Conservation (phyloP, 306 rosid genomes). For the Spatholobus suberectus region DNA sequence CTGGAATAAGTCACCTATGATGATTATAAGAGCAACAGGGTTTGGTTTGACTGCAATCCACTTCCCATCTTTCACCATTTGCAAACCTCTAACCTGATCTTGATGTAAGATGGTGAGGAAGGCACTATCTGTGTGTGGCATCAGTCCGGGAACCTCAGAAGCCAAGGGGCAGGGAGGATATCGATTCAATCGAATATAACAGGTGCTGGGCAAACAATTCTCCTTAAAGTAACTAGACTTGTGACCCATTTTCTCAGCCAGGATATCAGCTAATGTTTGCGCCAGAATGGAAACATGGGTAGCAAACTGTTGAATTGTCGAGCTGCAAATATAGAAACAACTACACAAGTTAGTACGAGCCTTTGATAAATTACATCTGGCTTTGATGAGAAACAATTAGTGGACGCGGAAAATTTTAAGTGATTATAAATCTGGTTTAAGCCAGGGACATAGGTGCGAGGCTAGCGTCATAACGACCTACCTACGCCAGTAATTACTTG, state of each 20-base stretch:
- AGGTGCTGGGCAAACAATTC: background rate
- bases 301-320: background rate
- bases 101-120: background rate
- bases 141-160: background rate
- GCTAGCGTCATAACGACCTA: no score
- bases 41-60: background rate
- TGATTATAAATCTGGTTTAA: no score
- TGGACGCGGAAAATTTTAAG: background rate
- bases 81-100: background rate
- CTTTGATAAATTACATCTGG: background rate
- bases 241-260: background rate
- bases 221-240: background rate
- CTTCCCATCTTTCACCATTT: background rate
- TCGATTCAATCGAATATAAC: background rate
- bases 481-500: no score
- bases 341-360: background rate
- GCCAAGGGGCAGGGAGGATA: background rate
- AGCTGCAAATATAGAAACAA: background rate
- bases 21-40: background rate
- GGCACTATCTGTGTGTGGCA: background rate
- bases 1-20: background rate
- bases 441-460: no score
- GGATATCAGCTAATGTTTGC: background rate
- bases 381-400: background rate
- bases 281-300: background rate